These are phyloP conservation scores for Pinus taeda DNA, from an alignment of 75 land plant genomes.

Conservation along the genomic window DNA sequence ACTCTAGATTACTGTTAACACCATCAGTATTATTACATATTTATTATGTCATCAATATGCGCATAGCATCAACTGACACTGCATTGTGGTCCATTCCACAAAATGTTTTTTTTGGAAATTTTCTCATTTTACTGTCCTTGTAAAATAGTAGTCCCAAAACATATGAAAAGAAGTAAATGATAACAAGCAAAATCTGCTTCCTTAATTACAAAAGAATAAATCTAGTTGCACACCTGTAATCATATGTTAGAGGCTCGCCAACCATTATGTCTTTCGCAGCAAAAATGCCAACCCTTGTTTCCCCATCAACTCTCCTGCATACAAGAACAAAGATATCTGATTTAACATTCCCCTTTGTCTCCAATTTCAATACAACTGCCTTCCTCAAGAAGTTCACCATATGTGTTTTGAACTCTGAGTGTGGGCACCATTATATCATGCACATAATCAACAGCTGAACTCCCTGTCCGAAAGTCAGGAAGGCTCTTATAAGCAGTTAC, in stretches of 20 bases:
- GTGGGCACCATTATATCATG: neutral
- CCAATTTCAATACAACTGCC: neutral
- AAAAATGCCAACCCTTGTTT: conserved; percentile 90
- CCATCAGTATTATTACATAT: too few species aligned
- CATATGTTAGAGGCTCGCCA: conserved; percentile 95
- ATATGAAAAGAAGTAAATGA: neutral
- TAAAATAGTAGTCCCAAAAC: neutral
- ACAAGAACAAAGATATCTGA: neutral
- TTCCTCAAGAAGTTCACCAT: neutral
- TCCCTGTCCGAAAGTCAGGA: neutral
- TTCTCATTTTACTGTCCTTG: neutral
- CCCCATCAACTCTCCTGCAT: conserved; percentile 92
- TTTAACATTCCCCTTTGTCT: neutral
- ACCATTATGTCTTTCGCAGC: conserved; percentile 62
- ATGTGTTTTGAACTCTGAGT: neutral
- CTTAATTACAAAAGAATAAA: neutral
- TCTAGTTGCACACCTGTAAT: conserved; percentile 70
- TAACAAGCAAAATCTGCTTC: neutral
- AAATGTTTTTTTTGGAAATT: neutral
- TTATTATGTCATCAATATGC: too few species aligned
- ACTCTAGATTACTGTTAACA: too few species aligned
- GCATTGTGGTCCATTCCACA: neutral
- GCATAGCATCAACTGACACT: too few species aligned
- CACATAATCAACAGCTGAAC: neutral
- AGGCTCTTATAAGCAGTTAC: neutral